Base-by-base conservation (phyloP, 371 early-diverging fungal genomes). In the Mortierella sp. region DNA sequence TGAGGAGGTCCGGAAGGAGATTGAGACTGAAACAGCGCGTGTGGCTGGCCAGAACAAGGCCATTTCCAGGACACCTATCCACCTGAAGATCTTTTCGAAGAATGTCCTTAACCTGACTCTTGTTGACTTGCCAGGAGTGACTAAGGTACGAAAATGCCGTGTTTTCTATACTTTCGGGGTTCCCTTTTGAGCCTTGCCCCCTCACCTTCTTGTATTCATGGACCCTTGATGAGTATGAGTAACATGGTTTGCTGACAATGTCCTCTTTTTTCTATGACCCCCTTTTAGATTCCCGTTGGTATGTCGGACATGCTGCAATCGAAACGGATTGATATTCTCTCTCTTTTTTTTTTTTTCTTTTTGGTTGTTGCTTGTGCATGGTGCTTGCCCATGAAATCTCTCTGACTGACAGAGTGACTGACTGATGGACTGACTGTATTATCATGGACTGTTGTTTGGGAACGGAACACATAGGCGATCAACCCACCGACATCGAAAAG, bases 51-150 rank as follows among this genome's bases (percentile, higher is more conserved):
- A 88, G 68, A 97, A 98, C 90, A 98, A 97, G 86, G 97, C 94
- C 27, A 97, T 97, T 54, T 92, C 95, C 43, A 92, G 94, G 76
- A 91, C 93, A 60, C 98, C 98, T 29, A 98, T 99, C 75, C 95
- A 97, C 82, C 90, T 99, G 72, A 96, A 96, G 86, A 94, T 98
- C 60, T 93, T 92, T 84, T 96, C 96, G 3, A 91, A 95, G 43
- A 94, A 95, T 56, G 97, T 97, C n/a, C 91, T 98, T 51, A 97
- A 95, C 71, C 84, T 99, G 74, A 99, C 98, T 10, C 89, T 99
- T 41, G 97, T 98, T 29, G 99, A 99, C 90, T 89, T 99, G 72
- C 99, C 99, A 10, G 99, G 99, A 27, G 88, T 99, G 71, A 96
- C 97, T 76, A 97, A 97, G 93, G 95, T 94, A 90, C 63, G 38